Evolutionary conservation across 2,329 filamentous ascomycete species (phyloP).

Genomic region (Coniochaeta sp.): DNA sequence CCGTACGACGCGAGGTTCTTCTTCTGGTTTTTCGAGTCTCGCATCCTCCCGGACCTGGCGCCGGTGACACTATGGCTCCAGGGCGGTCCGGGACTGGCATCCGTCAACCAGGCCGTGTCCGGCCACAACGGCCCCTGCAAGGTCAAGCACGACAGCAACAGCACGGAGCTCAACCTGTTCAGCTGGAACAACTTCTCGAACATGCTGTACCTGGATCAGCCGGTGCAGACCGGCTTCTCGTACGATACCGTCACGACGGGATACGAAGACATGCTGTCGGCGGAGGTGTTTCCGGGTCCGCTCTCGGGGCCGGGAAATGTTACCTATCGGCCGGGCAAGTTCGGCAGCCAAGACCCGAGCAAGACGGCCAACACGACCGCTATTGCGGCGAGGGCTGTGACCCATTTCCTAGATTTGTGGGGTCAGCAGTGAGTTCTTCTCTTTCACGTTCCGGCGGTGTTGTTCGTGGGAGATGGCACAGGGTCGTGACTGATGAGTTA

Average conservation of each 20-base stretch:
- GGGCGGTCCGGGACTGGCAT: constrained; percentile 36
- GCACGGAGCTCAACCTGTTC: constrained; percentile 41
- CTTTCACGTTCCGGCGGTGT: neutral
- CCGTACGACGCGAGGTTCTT: constrained; percentile 57
- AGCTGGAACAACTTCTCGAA: constrained; percentile 54
- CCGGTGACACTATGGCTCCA: constrained; percentile 29
- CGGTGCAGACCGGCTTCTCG: constrained; percentile 19
- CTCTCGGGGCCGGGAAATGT: neutral
- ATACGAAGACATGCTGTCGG: constrained; percentile 10
- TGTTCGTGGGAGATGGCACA: neutral
- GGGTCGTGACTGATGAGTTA: neutral
- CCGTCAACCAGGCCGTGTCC: constrained; percentile 29
- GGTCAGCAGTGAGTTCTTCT: constrained; percentile 32
- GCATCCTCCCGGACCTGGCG: constrained; percentile 19
- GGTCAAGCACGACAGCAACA: constrained; percentile 42
- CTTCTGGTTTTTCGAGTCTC: constrained; percentile 58
- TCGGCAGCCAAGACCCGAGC: constrained; percentile 35
- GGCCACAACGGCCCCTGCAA: constrained; percentile 35
- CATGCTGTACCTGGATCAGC: constrained; percentile 60
- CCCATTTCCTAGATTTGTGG: constrained; percentile 50
- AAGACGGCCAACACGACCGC: constrained; percentile 36
- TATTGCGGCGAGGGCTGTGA: constrained; percentile 43
- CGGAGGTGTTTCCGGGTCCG: constrained; percentile 1
- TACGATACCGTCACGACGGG: constrained; percentile 14
- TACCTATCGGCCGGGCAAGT: constrained; percentile 15